Evolutionary conservation across 2,329 filamentous ascomycete genomes (phyloP), one percentile per base, ranked within the genome.

Genomic region (Penicillium brevicompactum): DNA sequence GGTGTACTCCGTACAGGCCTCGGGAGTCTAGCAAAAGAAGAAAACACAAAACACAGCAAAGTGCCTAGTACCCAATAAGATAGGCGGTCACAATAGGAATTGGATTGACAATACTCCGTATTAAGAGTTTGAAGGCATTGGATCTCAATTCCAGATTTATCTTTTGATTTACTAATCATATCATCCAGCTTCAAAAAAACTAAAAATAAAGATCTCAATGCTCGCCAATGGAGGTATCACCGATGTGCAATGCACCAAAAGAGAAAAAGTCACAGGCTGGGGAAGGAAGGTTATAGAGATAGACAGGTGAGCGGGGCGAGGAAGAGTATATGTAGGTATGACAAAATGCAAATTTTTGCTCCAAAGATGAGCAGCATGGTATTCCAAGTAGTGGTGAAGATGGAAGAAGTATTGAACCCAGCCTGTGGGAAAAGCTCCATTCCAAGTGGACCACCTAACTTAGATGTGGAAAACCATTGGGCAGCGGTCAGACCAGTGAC

Each of bases 171-270:
- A 40, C 32, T 37, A 40, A 45, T 59, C 37, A 50, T 43, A 14
- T 34, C 32, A 30, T 24, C 13, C 38, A 42, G 22, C 27, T 43
- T 40, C 14, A 37, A 37, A 24, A 51, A 9, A 43, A 41, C 14
- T 11, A 32, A 14, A 41, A 41, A 27, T 18, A n/a, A 47, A 43
- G 31, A 43, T 37, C 16, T 52, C 16, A 55, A 47, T 47, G 51
- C 34, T 63, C 44, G 54, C 52, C 60, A 56, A 56, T 58, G 27
- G 51, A 61, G 56, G 60, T 58, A 64, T 61, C 58, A 64, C 38
- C 48, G 50, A 51, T 53, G 54, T 49, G 43, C 45, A 53, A 45
- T 57, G 49, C 48, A 51, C 34, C 11, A 27, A 42, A 42, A 32
- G 18, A 46, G 47, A 16, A 16, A 45, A 21, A 50, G 31, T 9